phyloP scores from a whole-genome alignment of 139 green algal genomes.

The Chlorella vulgaris region DNA sequence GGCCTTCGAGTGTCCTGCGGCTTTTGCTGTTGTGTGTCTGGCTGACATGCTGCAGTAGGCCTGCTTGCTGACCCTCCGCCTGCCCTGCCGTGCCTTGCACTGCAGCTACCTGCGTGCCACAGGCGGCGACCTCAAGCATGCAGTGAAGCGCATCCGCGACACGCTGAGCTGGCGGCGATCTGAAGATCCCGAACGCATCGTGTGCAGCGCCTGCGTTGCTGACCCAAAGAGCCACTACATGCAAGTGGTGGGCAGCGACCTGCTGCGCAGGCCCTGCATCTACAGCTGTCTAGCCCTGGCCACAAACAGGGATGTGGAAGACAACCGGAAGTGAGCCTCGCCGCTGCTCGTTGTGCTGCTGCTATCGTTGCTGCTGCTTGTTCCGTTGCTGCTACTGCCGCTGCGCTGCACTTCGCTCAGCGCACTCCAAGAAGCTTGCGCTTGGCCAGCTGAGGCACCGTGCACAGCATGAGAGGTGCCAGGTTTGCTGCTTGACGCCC shows the following conservation, averaged over 20 bases:
- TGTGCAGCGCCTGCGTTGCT: slow-evolving; percentile 58
- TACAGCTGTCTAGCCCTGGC: slow-evolving; percentile 71
- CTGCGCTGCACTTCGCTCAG: no score
- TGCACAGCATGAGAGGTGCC: no score
- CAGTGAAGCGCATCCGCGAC: slow-evolving; percentile 57
- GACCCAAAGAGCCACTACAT: slow-evolving; percentile 72
- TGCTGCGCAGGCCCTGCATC: slow-evolving; percentile 61
- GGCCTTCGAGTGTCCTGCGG: background rate
- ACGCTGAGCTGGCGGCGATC: slow-evolving; percentile 61
- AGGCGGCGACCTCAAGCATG: slow-evolving; percentile 28
- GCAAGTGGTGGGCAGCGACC: slow-evolving; percentile 62
- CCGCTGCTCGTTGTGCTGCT: background rate
- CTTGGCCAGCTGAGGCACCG: no score
- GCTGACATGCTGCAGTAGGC: no score
- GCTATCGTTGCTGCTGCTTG: no score
- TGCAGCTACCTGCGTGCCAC: slow-evolving; percentile 30
- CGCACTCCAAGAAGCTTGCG: no score
- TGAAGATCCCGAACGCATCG: slow-evolving; percentile 52
- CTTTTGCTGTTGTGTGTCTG: background rate
- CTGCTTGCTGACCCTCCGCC: background rate
- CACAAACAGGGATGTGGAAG: slow-evolving; percentile 57
- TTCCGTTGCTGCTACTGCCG: no score
- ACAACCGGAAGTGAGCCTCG: slow-evolving; percentile 55
- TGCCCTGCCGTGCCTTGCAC: background rate
- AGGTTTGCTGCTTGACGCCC: no score